Evolutionary conservation across 257 asterid genomes (phyloP).

Genomic region (Eustoma russellianum): DNA sequence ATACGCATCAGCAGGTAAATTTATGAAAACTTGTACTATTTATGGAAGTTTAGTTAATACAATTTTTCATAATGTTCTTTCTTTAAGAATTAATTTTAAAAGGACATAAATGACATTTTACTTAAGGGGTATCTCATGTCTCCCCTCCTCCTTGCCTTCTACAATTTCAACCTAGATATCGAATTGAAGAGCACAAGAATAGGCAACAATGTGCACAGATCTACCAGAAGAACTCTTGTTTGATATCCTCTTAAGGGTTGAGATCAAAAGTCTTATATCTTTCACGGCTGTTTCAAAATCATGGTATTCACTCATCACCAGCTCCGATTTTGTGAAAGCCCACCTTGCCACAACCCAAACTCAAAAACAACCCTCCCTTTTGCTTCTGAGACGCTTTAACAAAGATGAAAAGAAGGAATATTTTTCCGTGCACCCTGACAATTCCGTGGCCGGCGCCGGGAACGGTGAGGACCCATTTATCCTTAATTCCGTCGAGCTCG

Average conservation of each 20-base stretch:
- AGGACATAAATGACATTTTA: too few species aligned
- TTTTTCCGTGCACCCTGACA: conserved; percentile 18
- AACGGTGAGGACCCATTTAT: conserved; percentile 6
- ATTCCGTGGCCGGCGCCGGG: background rate
- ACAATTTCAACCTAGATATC: too few species aligned
- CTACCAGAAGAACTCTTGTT: conserved; percentile 33
- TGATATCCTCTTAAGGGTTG: conserved; percentile 39
- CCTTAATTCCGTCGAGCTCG: conserved; percentile 15
- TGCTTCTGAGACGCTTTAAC: conserved; percentile 31
- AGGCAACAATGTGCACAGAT: background rate
- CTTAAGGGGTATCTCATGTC: too few species aligned
- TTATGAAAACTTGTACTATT: too few species aligned
- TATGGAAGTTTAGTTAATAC: too few species aligned
- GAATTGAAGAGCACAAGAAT: too few species aligned
- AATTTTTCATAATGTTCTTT: too few species aligned
- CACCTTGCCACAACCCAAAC: conserved; percentile 22
- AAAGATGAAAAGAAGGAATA: conserved; percentile 22
- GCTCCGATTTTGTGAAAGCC: conserved; percentile 26
- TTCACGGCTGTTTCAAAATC: conserved; percentile 39
- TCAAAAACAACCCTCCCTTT: conserved; percentile 4
- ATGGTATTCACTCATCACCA: conserved; percentile 39
- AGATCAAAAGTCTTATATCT: conserved; percentile 34
- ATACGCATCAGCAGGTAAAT: too few species aligned
- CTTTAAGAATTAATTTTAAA: too few species aligned
- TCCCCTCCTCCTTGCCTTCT: too few species aligned